phyloP scores from a whole-genome alignment of 768 basidiomycete genomes.

The Lentinula edodes region DNA sequence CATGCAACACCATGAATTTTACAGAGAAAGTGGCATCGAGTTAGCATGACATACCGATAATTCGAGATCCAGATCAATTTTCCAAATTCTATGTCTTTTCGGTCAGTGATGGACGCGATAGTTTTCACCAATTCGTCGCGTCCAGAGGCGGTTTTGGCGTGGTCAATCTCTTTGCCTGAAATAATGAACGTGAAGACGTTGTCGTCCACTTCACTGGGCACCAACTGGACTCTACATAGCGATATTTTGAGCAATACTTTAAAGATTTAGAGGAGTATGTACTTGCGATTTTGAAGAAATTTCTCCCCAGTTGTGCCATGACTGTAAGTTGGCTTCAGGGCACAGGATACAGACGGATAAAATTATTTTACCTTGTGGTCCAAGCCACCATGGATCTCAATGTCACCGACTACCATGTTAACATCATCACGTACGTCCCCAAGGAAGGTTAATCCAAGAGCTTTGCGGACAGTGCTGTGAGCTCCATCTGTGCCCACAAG shows the following conservation, averaged over 20 bases:
- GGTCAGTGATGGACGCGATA: slow-evolving; percentile 4
- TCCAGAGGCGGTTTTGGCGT: not conserved
- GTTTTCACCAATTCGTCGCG: slow-evolving; percentile 9
- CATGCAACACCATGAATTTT: not conserved
- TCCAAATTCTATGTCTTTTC: slow-evolving; percentile 11
- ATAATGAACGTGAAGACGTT: slow-evolving; percentile 7
- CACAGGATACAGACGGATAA: not conserved
- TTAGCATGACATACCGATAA: not conserved
- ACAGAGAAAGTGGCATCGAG: too few relatives aligned
- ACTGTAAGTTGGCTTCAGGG: not conserved
- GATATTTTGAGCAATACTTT: not conserved
- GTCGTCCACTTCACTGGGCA: slow-evolving; percentile 1
- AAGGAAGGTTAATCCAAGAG: slow-evolving; percentile 11
- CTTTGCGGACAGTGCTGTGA: slow-evolving; percentile 11
- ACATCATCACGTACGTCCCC: slow-evolving; percentile 9
- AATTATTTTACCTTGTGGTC: not conserved
- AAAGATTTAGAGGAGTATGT: not conserved
- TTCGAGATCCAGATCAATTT: slow-evolving; percentile 2
- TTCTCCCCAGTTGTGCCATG: slow-evolving; percentile 16
- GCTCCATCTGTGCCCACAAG: slow-evolving; percentile 12
- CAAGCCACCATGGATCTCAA: slow-evolving; percentile 11
- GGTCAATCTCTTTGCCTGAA: not conserved
- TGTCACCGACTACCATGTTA: slow-evolving; percentile 10
- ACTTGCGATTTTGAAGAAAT: not conserved
- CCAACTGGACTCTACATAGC: not conserved